Percentiles rank a stretch among this genome's conserved stretches.
Conservation (phyloP, 805 yeast genomes). For the Zygosaccharomyces bisporus region DNA sequence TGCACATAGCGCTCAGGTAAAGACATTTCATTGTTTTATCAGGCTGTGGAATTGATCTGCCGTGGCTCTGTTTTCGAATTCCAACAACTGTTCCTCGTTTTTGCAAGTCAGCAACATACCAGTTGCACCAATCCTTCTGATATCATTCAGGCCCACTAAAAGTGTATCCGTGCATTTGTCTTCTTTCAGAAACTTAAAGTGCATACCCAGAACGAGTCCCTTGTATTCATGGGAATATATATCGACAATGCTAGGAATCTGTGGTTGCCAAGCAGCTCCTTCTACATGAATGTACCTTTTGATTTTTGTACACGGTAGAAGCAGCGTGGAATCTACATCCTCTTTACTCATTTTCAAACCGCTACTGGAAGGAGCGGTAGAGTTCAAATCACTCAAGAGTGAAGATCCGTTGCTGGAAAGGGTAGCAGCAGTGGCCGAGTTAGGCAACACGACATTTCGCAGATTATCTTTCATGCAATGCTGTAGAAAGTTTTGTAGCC, state of each 20-base stretch:
- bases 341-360: neutral
- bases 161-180: constrained; percentile 6
- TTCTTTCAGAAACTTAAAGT: constrained; percentile 3
- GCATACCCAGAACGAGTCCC: constrained; percentile 19
- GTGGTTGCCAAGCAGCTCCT: constrained; percentile 24
- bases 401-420: constrained; percentile 28
- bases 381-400: constrained; percentile 15
- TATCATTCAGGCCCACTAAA: constrained; percentile 14
- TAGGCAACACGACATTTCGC: constrained; percentile 17
- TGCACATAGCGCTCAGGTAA: neutral
- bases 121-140: constrained; percentile 31
- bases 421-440: constrained; percentile 27
- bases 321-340: constrained; percentile 12
- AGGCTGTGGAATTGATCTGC: constrained; percentile 28
- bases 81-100: constrained; percentile 22
- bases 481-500: constrained; percentile 21
- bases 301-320: constrained; percentile 25
- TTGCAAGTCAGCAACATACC: constrained; percentile 22
- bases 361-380: constrained; percentile 11
- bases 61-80: constrained; percentile 25
- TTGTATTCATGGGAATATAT: constrained; percentile 24
- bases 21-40: constrained; percentile 11
- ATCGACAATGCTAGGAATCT: constrained; percentile 19
- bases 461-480: constrained; percentile 22
- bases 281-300: constrained; percentile 21